Evolutionary conservation across 2,329 filamentous ascomycete genomes (phyloP), one percentile per base, ranked within the genome.

Genomic region (Fusarium buxicola): DNA sequence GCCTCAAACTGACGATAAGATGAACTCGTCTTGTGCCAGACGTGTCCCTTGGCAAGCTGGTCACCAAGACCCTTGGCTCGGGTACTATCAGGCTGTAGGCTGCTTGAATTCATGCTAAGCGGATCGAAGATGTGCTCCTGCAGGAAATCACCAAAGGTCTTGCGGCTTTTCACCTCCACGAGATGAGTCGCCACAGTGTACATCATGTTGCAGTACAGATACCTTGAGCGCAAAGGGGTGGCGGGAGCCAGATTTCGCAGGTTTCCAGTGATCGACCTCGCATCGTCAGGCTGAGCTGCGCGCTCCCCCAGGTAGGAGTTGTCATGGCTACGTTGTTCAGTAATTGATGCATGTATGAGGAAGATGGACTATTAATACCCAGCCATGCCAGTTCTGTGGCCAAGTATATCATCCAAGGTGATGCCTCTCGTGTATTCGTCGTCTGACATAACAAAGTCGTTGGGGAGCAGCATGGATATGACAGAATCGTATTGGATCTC

Each of bases 121-220:
- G 2, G 49, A 10, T 32, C 10, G 10, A 60, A 60, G 1, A 55
- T 38, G 2, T 11, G 38, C 1, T 40, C n/a, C 5, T 45, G 16
- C 5, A 60, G 1, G 15, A 55, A 55, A 1, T 45, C 1, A 0
- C 8, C 3, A 11, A 60, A 60, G 1, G 1, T 1, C 1, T 55
- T 24, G 2, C 8, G 1, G 2, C 5, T 7, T 1, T 55, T 49
- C 8, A 9, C 1, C n/a, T 55, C 32, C 13, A 49, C 28, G 1
- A 60, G 27, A 21, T 60, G 32, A 0, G 58, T 60, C 9, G 47
- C 24, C 7, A 28, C 38, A 1, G 58, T 60, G 24, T 60, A 60
- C 56, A 60, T 60, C 38, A 60, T 60, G 16, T 60, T 60, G 11
- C 56, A 60, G 18, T 60, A 60, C 2, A 55, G 21, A 5, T 60